Evolutionary conservation across 2,329 filamentous ascomycete genomes (phyloP), one percentile per base, ranked within the genome.

Genomic region (Hypoxylon sp.): DNA sequence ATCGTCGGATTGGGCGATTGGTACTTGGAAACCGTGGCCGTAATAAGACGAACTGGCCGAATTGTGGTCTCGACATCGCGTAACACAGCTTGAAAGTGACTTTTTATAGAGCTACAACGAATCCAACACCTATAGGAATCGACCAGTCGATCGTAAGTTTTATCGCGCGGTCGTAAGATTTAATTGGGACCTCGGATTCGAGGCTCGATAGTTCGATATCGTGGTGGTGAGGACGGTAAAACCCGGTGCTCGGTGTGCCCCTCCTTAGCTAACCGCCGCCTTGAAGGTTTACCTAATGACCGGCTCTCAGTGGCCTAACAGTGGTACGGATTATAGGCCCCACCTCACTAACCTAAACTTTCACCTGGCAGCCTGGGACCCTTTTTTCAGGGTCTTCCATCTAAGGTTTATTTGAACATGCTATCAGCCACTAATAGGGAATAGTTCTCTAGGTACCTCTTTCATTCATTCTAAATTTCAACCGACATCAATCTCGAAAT

Each of bases 11-110:
- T 19, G 63, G 59, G 24, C 53, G 62, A 24, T 65, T 62, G 14
- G 65, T 26, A 63, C 66, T 72, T 14, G 63, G 57, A 22, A 71
- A 57, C 37, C 66, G 69, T 56, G 72, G 67, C 39, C 75, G 74
- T 59, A 69, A 66, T 13, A 67, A 67, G 44, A 65, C 57, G 54
- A 74, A 65, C 56, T 71, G 73, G 56, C 61, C 58, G n/a, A 77
- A 50, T 50, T 71, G 73, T 52, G 70, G 63, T 52, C 68, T 74
- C 47, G 73, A 73, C 75, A 77, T 77, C 9, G n/a, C 65, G 57
- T 31, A 42, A 47, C 19, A 53, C 47, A 17, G 42, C 31, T 31
- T 29, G 24, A 48, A 26, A 17, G 44, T 29, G 35, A 37, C 24
- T 9, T 42, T 64, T 70, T 70, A 68, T 65, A 70, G 17, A 29